Evolutionary conservation across 208 protist species (phyloP), one percentile per base, ranked within the genome.

Genomic region (Trypanosoma cruzi): DNA sequence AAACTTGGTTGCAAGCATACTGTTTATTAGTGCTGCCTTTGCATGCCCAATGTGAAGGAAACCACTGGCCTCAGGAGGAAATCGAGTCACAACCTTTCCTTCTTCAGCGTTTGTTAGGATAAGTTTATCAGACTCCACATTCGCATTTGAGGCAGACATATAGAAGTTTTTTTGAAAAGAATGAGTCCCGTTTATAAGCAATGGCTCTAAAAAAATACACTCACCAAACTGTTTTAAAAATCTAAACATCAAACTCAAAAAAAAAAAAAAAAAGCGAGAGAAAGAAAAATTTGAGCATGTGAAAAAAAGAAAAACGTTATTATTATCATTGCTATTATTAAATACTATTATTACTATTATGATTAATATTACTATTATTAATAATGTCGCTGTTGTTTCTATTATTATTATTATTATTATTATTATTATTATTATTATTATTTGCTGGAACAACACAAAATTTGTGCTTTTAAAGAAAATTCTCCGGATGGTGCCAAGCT

Each of bases 11-110:
- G 98, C 96, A 36, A 99, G 98, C 84, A 99, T 97, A 53, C 97
- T 84, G 78, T 99, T 99, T 28, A 99, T 91, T 7, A 99, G 76
- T 11, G 97, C 98, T 36, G 99, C 99, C 80, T 99, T 99, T 11
- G 97, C 93, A 74, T 99, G 99, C 16, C 98, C 98, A 79, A 99
- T 99, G 79, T 99, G 98, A 16, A 99, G 80, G 74, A 98, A 99
- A 7, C 98, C 98, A 68, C 90, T 97, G 11, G 98, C 96, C 77
- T 99, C 98, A 2, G 98, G 98, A n/a, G 98, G 97, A 74, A 99
- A 99, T 63, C 98, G 86, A 36, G 97, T 99, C 10, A 97, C 87
- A 59, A 99, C 97, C 34, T 92, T 84, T 29, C 95, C 95, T 62
- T 96, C 72, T 37, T 84, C 82, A 26, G 93, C 95, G 84, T 95